These are phyloP conservation scores for Naganishia friedmannii DNA, from an alignment of 768 basidiomycete genomes.

Conservation along the genomic window DNA sequence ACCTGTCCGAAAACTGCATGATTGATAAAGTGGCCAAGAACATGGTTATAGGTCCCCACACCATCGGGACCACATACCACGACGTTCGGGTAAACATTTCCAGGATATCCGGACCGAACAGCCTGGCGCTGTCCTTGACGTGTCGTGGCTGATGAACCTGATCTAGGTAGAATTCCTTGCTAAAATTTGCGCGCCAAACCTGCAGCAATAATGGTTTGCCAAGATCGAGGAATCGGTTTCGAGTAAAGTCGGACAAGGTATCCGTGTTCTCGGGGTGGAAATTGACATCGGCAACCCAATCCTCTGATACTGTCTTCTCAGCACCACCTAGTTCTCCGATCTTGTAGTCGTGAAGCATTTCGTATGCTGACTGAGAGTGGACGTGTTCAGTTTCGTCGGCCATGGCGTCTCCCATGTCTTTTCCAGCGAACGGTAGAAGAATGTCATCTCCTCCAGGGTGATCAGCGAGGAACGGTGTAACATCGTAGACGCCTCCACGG, in stretches of 20 bases:
- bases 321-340: conserved; percentile 77
- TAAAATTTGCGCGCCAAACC: conserved; percentile 83
- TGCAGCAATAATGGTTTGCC: conserved; percentile 76
- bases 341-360: conserved; percentile 81
- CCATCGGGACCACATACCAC: conserved; percentile 87
- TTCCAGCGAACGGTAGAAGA: conserved; percentile 75
- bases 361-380: conserved; percentile 86
- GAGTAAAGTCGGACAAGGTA: conserved; percentile 71
- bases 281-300: conserved; percentile 85
- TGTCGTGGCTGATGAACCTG: conserved; percentile 97
- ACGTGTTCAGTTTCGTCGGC: conserved; percentile 74
- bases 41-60: conserved; percentile 83
- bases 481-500: conserved; percentile 81
- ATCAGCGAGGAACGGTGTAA: conserved; percentile 75
- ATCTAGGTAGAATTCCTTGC: conserved; percentile 90
- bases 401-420: conserved; percentile 79
- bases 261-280: conserved; percentile 91
- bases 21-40: conserved; percentile 80
- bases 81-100: conserved; percentile 83
- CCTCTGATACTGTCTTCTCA: conserved; percentile 72
- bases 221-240: conserved; percentile 88
- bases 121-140: conserved; percentile 71
- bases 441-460: conserved; percentile 95
- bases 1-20: conserved; percentile 61
- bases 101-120: conserved; percentile 77